Base-by-base conservation (phyloP, 148 eudicot genomes). In the Cornus florida region DNA sequence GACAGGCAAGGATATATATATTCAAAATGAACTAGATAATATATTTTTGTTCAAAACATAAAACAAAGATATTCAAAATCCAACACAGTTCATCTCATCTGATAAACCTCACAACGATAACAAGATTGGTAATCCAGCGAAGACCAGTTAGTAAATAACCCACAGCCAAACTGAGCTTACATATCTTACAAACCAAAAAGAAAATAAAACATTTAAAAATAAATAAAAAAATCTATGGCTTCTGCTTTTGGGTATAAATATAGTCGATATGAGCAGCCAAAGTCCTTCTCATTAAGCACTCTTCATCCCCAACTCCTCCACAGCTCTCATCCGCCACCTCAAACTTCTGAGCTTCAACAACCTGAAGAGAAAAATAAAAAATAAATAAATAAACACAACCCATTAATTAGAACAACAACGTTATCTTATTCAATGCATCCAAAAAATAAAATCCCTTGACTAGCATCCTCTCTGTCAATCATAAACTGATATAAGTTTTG, bases 281-380 rank as follows among this genome's bases (percentile, higher is more conserved):
- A 19, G 85, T 82, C 69, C 88, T 82, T 67, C 88, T 82, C 81
- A 65, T 77, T 60, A 86, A 86, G 22, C 88, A 86, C 79, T 86
- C 88, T 73, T 84, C 85, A 67, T 79, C 83, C 20, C 73, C 77
- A 28, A 79, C 53, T 38, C 79, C 87, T 20, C 76, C 65, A 65
- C 88, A 86, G 46, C 48, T 57, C 43, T 80, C 83, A 73, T 82
- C 81, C 20, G 60, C 74, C 16, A 11, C 14, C 28, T 70, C 53
- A 41, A 9, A 11, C 1, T 43, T 28, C 56, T 31, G 56, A n/a
- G 56, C 48, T 62, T 76, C 80, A 59, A 48, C 75, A 19, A 28
- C 75, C 76, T 77, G 20, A 28, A 31, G 20, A 2, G n/a, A n/a
- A n/a, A n/a, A n/a, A n/a, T 39, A 46, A 13, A 39, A 64, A 10